Percentiles rank a stretch among this genome's conserved stretches.
Conservation (phyloP, 352 stramenopile genomes). For the Blastocystis sp. region DNA sequence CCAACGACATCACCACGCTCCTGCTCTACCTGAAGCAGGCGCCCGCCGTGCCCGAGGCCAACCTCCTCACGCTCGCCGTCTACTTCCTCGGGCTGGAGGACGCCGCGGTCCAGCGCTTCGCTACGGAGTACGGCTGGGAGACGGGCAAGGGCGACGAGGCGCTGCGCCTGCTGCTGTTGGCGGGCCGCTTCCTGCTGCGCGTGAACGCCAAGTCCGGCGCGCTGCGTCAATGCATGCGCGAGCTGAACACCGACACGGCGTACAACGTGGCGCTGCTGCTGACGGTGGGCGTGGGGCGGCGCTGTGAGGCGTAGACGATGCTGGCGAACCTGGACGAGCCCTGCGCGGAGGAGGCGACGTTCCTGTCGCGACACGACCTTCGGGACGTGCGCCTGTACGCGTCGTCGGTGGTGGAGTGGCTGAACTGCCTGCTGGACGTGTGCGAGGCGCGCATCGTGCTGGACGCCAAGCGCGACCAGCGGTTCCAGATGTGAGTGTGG, state of each 20-base stretch:
- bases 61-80: not conserved
- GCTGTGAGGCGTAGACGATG: not conserved
- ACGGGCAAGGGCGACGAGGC: not conserved
- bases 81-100: not conserved
- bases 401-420: constrained; percentile 10
- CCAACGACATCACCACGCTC: constrained; percentile 33
- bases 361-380: not conserved
- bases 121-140: constrained; percentile 1
- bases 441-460: constrained; percentile 29
- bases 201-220: not conserved
- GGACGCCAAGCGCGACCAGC: constrained; percentile 17
- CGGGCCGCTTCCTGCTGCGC: not conserved
- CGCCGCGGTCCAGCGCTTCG: not conserved
- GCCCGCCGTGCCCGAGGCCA: not conserved
- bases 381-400: not conserved
- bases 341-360: not conserved
- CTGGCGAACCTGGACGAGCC: constrained; percentile 17
- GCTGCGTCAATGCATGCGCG: not conserved
- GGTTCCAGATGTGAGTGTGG: constrained; percentile 16
- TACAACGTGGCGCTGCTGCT: constrained; percentile 18
- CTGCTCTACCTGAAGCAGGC: constrained; percentile 2
- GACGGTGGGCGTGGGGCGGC: not conserved
- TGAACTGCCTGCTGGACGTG: constrained; percentile 17
- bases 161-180: not conserved
- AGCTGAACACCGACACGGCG: constrained; percentile 15